Evolutionary conservation across 2,329 filamentous ascomycete species (phyloP).

Genomic region (Ophiobolus disseminans): DNA sequence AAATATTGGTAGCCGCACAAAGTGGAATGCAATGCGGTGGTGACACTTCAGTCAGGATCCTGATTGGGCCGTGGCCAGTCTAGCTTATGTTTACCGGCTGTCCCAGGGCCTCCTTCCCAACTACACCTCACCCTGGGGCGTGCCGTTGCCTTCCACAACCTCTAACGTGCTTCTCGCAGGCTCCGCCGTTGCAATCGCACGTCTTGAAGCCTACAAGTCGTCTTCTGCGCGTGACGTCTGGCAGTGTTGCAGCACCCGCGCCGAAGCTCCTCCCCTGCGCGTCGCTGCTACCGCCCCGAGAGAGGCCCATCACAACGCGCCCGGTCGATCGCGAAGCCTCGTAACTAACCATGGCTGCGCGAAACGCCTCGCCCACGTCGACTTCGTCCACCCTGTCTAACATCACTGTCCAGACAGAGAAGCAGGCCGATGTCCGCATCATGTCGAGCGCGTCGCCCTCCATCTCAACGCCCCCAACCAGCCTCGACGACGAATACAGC

Average conservation of each 20-base stretch:
- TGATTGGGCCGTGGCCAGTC: too few species aligned
- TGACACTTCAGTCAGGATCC: too few species aligned
- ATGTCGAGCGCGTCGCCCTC: conserved; percentile 61
- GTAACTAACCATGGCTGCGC: conserved; percentile 41
- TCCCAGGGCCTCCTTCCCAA: conserved; percentile 34
- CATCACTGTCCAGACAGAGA: conserved; percentile 47
- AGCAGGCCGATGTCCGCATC: conserved; percentile 42
- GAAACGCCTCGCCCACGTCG: conserved; percentile 46
- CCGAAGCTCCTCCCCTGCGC: too few species aligned
- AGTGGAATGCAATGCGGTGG: too few species aligned
- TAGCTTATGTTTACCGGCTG: too few species aligned
- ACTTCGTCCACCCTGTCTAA: conserved; percentile 53
- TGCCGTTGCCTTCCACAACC: conserved; percentile 31
- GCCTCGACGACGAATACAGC: conserved; percentile 68
- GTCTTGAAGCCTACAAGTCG: conserved; percentile 22
- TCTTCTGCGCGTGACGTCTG: conserved; percentile 37
- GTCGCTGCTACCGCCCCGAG: conserved; percentile 38
- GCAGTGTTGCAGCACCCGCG: conserved; percentile 43
- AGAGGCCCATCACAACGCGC: conserved; percentile 29
- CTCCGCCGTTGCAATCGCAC: conserved; percentile 16
- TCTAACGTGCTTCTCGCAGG: conserved; percentile 31
- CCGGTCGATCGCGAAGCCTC: conserved; percentile 16
- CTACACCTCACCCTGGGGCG: conserved; percentile 25
- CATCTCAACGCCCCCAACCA: conserved; percentile 71
- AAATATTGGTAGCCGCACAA: too few species aligned